Percentiles rank a stretch among this genome's conserved stretches.
phyloP scores from a whole-genome alignment of 78 protist species.

The Trichosphaerium sp. region DNA sequence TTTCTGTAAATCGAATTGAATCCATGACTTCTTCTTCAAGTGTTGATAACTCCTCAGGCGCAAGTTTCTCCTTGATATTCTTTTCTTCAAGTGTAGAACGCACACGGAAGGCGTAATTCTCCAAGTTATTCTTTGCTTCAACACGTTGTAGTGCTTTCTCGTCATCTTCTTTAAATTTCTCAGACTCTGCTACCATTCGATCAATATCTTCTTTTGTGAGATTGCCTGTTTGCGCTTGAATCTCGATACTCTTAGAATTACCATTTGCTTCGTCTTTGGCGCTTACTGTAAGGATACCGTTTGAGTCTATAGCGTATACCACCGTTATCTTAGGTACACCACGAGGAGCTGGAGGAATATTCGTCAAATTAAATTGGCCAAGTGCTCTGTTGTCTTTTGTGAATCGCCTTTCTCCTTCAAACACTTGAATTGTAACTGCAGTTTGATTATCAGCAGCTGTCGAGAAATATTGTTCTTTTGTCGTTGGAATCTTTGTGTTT shows the following conservation, averaged over 20 bases:
- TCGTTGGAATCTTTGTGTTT: conserved; percentile 89
- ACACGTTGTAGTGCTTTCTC: conserved; percentile 44
- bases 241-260: conserved; percentile 52
- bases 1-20: too few species aligned
- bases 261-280: conserved; percentile 90
- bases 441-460: conserved; percentile 80
- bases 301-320: conserved; percentile 75
- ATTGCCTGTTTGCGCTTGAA: conserved; percentile 75
- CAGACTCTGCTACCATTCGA: conserved; percentile 87
- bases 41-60: conserved; percentile 81
- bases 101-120: conserved; percentile 70
- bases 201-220: conserved; percentile 82
- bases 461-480: conserved; percentile 75
- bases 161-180: conserved; percentile 78
- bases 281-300: conserved; percentile 84
- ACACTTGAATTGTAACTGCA: conserved; percentile 63
- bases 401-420: conserved; percentile 78
- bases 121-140: conserved; percentile 75
- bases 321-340: conserved; percentile 83
- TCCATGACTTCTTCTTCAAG: too few species aligned
- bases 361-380: conserved; percentile 65
- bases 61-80: conserved; percentile 78
- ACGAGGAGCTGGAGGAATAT: conserved; percentile 82
- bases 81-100: conserved; percentile 30
- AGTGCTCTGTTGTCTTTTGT: conserved; percentile 74